A percentile compares a stretch with the other conserved stretches of the same genome.
phyloP scores from a whole-genome alignment of 192 early-diverging fungal species.

The Rhizophagus clarus region DNA sequence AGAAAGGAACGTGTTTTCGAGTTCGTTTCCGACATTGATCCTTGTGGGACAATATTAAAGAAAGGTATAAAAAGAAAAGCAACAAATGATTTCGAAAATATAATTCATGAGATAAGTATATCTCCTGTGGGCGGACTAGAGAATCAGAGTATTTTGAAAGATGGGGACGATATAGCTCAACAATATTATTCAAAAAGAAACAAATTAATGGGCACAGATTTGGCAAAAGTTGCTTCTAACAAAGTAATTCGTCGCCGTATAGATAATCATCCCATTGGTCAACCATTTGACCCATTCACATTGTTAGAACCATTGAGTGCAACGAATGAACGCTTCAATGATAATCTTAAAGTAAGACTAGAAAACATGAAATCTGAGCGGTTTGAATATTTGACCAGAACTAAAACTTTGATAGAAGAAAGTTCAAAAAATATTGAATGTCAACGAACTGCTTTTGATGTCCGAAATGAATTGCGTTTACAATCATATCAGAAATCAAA shows the following conservation, averaged over 20 bases:
- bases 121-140: neutral
- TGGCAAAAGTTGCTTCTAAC: neutral
- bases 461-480: neutral
- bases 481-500: neutral
- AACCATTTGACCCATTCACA: neutral
- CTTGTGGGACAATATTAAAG: constrained; percentile 17
- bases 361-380: neutral
- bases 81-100: neutral
- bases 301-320: constrained; percentile 6
- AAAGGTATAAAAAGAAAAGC: neutral
- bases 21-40: constrained; percentile 40
- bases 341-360: neutral
- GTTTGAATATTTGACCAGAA: neutral
- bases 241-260: neutral
- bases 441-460: neutral
- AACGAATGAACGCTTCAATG: neutral
- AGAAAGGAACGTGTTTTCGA: constrained; percentile 48
- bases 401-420: neutral
- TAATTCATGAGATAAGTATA: neutral
- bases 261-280: neutral
- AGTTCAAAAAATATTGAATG: neutral
- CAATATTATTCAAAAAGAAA: neutral
- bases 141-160: neutral
- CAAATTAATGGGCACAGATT: neutral
- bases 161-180: neutral